These are phyloP conservation scores for Macrocybe gigantea DNA, from an alignment of 768 basidiomycete species.

Conservation along the genomic window DNA sequence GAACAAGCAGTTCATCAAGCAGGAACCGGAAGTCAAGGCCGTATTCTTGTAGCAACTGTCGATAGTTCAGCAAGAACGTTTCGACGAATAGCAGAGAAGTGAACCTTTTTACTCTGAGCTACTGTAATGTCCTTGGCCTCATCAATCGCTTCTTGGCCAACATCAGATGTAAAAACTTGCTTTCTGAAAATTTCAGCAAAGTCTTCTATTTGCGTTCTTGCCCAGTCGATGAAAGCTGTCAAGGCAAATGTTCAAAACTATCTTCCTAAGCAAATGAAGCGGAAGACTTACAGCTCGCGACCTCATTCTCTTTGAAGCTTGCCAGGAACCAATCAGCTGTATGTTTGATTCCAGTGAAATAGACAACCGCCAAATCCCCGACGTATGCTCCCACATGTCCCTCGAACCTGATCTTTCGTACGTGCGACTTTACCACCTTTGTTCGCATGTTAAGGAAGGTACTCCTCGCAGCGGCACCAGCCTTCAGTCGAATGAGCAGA, in stretches of 20 bases:
- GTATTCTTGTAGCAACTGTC: constrained; percentile 81
- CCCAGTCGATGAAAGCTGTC: constrained; percentile 94
- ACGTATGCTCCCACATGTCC: constrained; percentile 85
- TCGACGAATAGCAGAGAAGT: constrained; percentile 5
- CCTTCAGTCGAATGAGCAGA: constrained; percentile 68
- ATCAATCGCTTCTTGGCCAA: constrained; percentile 62
- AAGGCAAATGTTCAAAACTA: neutral
- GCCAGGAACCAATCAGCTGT: constrained; percentile 97
- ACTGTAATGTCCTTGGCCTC: constrained; percentile 77
- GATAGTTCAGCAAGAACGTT: neutral
- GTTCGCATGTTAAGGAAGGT: constrained; percentile 79
- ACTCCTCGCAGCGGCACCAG: constrained; percentile 71
- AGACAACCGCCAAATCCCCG: constrained; percentile 80
- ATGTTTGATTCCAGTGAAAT: constrained; percentile 93
- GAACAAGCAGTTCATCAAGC: constrained; percentile 66
- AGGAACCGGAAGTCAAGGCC: constrained; percentile 92
- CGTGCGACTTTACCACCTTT: constrained; percentile 65
- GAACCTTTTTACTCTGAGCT: constrained; percentile 78
- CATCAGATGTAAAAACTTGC: constrained; percentile 86
- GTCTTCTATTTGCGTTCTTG: constrained; percentile 74
- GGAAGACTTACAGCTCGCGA: constrained; percentile 71
- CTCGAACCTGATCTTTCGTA: constrained; percentile 87
- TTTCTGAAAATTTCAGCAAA: constrained; percentile 84
- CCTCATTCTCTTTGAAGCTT: constrained; percentile 93
- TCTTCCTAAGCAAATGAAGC: neutral